Conservation (phyloP, 2,329 filamentous ascomycete species). For the Penicillium rolfsii region DNA sequence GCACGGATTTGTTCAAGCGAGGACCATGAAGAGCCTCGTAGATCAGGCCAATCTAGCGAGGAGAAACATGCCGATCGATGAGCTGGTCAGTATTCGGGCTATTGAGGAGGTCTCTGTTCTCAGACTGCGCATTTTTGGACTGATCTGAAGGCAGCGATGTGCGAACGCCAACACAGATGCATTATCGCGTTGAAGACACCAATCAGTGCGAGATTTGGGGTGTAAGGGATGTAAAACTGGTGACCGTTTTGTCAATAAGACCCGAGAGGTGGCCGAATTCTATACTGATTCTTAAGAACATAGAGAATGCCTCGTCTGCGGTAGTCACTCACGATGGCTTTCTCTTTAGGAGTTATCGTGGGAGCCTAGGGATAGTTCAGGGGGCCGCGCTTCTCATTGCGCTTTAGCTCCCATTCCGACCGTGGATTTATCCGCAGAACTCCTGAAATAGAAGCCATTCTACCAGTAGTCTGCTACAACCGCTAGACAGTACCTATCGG, state of each 20-base stretch:
- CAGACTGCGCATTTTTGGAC: background rate
- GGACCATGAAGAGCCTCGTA: background rate
- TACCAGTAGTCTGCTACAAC: background rate
- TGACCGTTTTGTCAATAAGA: too few species aligned
- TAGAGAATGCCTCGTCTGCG: too few species aligned
- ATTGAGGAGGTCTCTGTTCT: background rate
- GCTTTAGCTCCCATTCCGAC: conserved; percentile 8
- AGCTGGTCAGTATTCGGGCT: background rate
- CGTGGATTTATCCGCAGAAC: background rate
- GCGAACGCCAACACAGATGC: background rate
- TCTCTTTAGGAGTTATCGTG: background rate
- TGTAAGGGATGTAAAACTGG: too few species aligned
- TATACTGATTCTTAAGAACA: background rate
- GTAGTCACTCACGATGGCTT: background rate
- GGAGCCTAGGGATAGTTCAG: conserved; percentile 3
- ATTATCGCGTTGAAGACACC: too few species aligned
- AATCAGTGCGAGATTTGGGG: too few species aligned
- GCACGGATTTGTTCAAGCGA: background rate
- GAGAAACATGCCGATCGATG: conserved; percentile 7
- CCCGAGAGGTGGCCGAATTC: too few species aligned
- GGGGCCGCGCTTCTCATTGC: background rate
- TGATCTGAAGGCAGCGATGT: background rate
- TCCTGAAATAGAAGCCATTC: background rate
- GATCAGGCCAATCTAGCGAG: background rate
- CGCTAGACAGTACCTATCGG: background rate